Base-by-base conservation (phyloP, 176 grass and related monocot species). In the Musa acuminata region DNA sequence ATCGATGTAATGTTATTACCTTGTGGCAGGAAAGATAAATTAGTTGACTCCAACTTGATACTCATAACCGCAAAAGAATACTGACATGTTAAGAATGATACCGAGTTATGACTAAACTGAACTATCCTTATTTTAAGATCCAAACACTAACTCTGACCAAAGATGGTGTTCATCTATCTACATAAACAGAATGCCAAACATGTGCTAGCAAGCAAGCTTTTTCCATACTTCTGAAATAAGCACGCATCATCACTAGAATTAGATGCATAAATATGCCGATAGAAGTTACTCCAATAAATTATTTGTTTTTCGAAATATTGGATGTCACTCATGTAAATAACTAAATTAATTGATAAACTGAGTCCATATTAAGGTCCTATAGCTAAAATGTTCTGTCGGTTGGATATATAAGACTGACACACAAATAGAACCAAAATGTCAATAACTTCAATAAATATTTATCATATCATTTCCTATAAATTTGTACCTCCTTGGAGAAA, bases 401-500 rank as follows among this genome's bases (percentile, higher is more conserved):
- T 55, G 11, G 35, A 76, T 10, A 22, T 53, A 29, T 51, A 10
- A 25, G 65, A 29, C 43, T 13, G 62, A 77, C 55, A 78, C 49
- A 75, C 35, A 71, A 64, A 55, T 65, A 52, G 16, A 7, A 76
- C 75, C 25, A 52, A 76, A 72, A 51, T 70, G 52, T 11, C 27
- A 27, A 35, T 60, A 67, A 67, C 64, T 67, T 67, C 26, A 43
- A 43, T 20, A 51, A 1, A 70, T 20, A 19, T 1, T 19, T 7
- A 70, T n/a, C 19, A 10, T 2, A 69, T 14, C 10, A 10, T 2
- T 49, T 14, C 8, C 19, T 50, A 69, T 52, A 72, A 10, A 67
- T 72, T 54, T 58, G 72, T 88, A 98, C 95, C 90, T 98, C 90
- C 51, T 85, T 84, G 6, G 90, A 98, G 84, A 93, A 98, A 75